Percentiles rank a stretch among this genome's conserved stretches.
phyloP scores from a whole-genome alignment of 2,329 filamentous ascomycete species.

The Ascochyta koolunga region DNA sequence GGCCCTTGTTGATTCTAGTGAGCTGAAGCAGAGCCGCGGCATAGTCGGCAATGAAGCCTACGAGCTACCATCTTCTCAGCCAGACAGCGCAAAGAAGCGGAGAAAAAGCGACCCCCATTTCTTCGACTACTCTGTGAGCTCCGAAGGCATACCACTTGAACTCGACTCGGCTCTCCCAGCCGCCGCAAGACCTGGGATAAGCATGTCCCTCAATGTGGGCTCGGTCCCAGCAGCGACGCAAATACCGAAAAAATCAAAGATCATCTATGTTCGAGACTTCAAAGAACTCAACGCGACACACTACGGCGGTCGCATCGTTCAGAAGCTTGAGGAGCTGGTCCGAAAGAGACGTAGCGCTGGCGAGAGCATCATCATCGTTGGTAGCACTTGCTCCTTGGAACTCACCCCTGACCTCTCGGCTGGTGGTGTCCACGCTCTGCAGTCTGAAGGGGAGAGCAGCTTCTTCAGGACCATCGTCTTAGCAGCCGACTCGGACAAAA shows the following conservation, averaged over 20 bases:
- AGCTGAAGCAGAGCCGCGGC: slow-evolving; percentile 35
- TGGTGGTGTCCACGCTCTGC: slow-evolving; percentile 54
- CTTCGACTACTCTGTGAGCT: slow-evolving; percentile 38
- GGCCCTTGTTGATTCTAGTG: slow-evolving; percentile 39
- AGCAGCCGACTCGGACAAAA: slow-evolving; percentile 24
- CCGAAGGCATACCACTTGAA: slow-evolving; percentile 28
- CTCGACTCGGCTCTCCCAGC: slow-evolving; percentile 33
- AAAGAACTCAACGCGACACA: slow-evolving; percentile 74
- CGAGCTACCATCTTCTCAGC: not conserved
- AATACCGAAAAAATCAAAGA: slow-evolving; percentile 57
- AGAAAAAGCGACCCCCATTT: slow-evolving; percentile 28
- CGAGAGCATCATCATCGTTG: slow-evolving; percentile 75
- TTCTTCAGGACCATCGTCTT: slow-evolving; percentile 46
- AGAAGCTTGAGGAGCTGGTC: slow-evolving; percentile 72
- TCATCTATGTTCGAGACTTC: slow-evolving; percentile 82
- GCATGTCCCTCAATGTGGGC: slow-evolving; percentile 27
- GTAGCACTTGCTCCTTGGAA: slow-evolving; percentile 69
- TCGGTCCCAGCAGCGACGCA: slow-evolving; percentile 21
- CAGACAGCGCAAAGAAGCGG: not conserved
- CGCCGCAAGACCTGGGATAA: slow-evolving; percentile 20
- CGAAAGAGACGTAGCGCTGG: slow-evolving; percentile 75
- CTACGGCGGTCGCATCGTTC: slow-evolving; percentile 72
- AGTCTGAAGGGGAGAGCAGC: slow-evolving; percentile 46
- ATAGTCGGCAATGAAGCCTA: slow-evolving; percentile 9
- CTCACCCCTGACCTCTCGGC: slow-evolving; percentile 51